These are phyloP conservation scores for Pyrus hybrid DNA, from an alignment of 331 rosid genomes.

Conservation along the genomic window DNA sequence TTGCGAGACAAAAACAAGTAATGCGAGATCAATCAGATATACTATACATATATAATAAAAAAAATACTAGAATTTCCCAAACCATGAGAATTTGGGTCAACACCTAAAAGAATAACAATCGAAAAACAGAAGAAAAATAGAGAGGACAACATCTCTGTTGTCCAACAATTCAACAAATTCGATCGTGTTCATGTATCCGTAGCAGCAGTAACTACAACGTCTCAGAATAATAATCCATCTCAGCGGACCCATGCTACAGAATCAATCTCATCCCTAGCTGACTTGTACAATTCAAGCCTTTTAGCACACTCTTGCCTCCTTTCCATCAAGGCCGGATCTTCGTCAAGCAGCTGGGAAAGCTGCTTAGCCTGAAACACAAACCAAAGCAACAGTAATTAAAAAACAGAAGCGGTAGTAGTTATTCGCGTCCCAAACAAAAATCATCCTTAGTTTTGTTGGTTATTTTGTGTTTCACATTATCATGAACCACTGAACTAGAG, in stretches of 20 bases:
- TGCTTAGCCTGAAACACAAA: conserved; percentile 56
- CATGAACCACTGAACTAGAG: neutral
- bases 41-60: neutral
- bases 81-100: conserved; percentile 3
- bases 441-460: neutral
- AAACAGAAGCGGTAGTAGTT: neutral
- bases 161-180: neutral
- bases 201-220: conserved; percentile 1
- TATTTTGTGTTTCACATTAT: neutral
- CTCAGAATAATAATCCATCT: conserved; percentile 1
- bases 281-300: conserved; percentile 82
- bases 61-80: neutral
- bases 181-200: neutral
- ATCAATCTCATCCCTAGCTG: conserved; percentile 93
- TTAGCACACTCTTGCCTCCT: conserved; percentile 77
- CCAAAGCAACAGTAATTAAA: neutral
- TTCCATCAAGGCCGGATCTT: conserved; percentile 93
- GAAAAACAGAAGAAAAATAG: neutral
- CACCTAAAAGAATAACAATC: neutral
- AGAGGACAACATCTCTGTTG: neutral
- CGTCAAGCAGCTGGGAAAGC: conserved; percentile 62
- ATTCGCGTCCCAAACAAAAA: neutral
- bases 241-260: conserved; percentile 80
- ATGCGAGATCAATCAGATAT: neutral
- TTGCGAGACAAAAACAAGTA: too few relatives aligned